Conservation (phyloP, 805 yeast genomes). For the Wickerhamiella musiphila region DNA sequence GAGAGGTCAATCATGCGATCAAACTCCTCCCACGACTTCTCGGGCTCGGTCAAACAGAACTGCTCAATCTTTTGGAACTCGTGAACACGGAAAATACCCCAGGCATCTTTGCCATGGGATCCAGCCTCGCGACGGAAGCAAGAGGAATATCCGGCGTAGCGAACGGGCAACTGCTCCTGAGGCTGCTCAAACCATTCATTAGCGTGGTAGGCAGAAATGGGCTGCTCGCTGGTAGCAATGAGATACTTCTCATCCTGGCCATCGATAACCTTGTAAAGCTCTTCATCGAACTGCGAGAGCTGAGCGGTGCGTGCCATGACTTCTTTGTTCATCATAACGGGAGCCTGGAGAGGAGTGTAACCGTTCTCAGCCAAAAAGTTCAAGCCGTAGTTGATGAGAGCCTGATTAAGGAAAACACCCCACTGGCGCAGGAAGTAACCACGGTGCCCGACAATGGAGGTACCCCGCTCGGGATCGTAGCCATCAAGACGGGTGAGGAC, state of each 20-base stretch:
- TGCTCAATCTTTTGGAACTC: constrained; percentile 98
- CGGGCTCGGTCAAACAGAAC: constrained; percentile 90
- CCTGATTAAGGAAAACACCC: constrained; percentile 97
- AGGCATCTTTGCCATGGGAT: constrained; percentile 96
- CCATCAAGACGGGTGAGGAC: constrained; percentile 87
- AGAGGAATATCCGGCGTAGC: constrained; percentile 95
- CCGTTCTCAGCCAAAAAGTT: constrained; percentile 61
- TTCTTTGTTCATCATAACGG: constrained; percentile 99
- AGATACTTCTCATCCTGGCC: constrained; percentile 96
- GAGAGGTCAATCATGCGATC: constrained; percentile 84
- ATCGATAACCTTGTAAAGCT: constrained; percentile 87
- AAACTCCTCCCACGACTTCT: constrained; percentile 93
- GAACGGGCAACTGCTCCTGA: constrained; percentile 84
- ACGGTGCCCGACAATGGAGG: constrained; percentile 93
- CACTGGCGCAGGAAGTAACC: constrained; percentile 89
- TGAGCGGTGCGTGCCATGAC: constrained; percentile 99
- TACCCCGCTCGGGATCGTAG: constrained; percentile 98
- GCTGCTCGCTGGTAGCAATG: constrained; percentile 98
- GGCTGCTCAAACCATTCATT: constrained; percentile 98
- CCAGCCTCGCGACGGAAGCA: constrained; percentile 99
- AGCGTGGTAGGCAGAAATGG: constrained; percentile 93
- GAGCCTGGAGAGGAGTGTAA: constrained; percentile 88
- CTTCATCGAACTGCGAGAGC: constrained; percentile 94
- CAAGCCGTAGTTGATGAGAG: constrained; percentile 90
- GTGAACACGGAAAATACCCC: constrained; percentile 99